Evolutionary conservation across 202 grass and related monocot species (phyloP).

Genomic region (Brachypodium distachyon): DNA sequence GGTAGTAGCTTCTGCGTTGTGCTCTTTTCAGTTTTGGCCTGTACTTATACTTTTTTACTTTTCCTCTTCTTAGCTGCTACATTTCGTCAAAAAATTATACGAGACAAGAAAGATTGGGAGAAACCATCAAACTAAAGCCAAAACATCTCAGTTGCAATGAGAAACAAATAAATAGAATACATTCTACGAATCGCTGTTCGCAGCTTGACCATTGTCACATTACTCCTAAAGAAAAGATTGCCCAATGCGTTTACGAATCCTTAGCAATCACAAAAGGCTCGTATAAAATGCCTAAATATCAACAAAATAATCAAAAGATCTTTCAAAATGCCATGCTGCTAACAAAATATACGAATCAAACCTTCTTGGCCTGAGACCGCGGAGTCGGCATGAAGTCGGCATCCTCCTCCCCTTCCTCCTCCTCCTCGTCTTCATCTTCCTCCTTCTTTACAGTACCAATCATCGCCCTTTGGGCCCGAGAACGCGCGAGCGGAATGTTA

Average conservation of each 20-base stretch:
- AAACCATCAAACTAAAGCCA: background rate
- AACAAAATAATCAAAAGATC: background rate
- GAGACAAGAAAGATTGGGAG: background rate
- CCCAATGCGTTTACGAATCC: background rate
- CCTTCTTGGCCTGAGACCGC: constrained; percentile 18
- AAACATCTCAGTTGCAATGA: background rate
- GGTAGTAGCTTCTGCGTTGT: too few relatives aligned
- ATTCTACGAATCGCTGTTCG: background rate
- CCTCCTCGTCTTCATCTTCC: constrained; percentile 6
- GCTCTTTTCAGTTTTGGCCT: too few relatives aligned
- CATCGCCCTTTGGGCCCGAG: constrained; percentile 18
- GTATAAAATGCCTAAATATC: background rate
- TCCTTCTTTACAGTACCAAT: constrained; percentile 30
- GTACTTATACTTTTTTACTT: too few relatives aligned
- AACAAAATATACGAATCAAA: background rate
- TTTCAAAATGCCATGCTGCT: background rate
- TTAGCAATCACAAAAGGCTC: background rate
- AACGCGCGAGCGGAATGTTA: background rate
- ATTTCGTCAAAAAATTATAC: too few relatives aligned
- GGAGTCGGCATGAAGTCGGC: background rate
- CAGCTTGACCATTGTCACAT: background rate
- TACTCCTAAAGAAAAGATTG: background rate
- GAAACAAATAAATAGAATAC: background rate
- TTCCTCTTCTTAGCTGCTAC: too few relatives aligned
- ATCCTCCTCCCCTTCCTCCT: background rate